phyloP scores from a whole-genome alignment of 306 rosid genomes.

The Delonix regia region DNA sequence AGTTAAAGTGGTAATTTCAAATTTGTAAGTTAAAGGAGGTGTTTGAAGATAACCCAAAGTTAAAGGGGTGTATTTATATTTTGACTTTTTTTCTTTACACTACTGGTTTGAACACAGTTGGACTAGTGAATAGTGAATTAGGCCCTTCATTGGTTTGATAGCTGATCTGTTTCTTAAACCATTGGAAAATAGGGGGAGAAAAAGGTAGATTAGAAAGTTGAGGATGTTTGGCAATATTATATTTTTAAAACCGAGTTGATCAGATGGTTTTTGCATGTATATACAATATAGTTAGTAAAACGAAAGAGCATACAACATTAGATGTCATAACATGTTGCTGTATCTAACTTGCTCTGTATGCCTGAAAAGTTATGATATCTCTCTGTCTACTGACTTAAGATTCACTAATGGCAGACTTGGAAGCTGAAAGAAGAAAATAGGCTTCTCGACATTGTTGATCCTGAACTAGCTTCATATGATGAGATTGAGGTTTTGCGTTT shows the following conservation, averaged over 20 bases:
- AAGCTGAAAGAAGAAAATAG: conserved; percentile 65
- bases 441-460: conserved; percentile 73
- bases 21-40: not conserved
- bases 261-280: too few species aligned
- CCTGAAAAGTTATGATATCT: not conserved
- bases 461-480: conserved; percentile 57
- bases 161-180: too few species aligned
- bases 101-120: not conserved
- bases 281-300: not conserved
- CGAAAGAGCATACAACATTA: conserved; percentile 5
- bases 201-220: too few species aligned
- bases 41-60: not conserved
- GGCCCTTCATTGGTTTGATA: not conserved
- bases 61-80: not conserved
- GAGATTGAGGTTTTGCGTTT: conserved; percentile 61
- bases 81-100: too few species aligned
- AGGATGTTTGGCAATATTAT: too few species aligned
- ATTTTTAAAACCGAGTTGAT: too few species aligned
- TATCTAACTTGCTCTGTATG: conserved; percentile 1
- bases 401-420: conserved; percentile 65
- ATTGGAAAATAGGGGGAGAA: too few species aligned
- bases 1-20: not conserved
- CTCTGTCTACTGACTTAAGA: conserved; percentile 1
- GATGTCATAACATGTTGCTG: not conserved
- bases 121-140: too few species aligned